These are phyloP conservation scores for Leucosporidium yakuticum DNA, from an alignment of 768 basidiomycete species.

Conservation along the genomic window DNA sequence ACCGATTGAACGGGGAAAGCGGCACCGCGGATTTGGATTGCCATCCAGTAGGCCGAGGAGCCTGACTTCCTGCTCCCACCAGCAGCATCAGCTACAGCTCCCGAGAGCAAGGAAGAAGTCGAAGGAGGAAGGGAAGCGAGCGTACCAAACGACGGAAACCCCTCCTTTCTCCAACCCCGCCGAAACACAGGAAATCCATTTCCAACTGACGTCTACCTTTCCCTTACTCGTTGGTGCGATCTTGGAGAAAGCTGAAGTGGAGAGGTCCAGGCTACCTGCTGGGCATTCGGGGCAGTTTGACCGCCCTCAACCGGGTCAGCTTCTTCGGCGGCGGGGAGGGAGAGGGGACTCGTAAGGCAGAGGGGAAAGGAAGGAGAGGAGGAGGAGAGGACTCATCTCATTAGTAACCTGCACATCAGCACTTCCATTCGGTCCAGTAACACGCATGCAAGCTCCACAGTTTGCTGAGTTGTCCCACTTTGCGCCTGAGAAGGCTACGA, in stretches of 20 bases:
- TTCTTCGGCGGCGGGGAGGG: not conserved
- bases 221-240: not conserved
- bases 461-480: not conserved
- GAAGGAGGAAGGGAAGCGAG: not conserved
- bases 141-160: not conserved
- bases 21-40: not conserved
- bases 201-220: not conserved
- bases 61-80: not conserved
- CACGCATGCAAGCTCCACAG: not conserved
- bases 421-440: not conserved
- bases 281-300: not conserved
- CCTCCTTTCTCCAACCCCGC: not conserved
- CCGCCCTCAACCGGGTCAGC: not conserved
- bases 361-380: too few species aligned
- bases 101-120: not conserved
- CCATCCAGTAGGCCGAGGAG: not conserved
- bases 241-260: not conserved
- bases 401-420: not conserved
- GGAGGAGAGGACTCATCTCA: not conserved
- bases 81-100: not conserved
- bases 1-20: not conserved
- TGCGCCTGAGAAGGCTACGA: not conserved
- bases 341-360: too few species aligned
- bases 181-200: not conserved
- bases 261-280: not conserved